Conservation (phyloP, 768 basidiomycete species). For the Leucosporidium creatinivorum region DNA sequence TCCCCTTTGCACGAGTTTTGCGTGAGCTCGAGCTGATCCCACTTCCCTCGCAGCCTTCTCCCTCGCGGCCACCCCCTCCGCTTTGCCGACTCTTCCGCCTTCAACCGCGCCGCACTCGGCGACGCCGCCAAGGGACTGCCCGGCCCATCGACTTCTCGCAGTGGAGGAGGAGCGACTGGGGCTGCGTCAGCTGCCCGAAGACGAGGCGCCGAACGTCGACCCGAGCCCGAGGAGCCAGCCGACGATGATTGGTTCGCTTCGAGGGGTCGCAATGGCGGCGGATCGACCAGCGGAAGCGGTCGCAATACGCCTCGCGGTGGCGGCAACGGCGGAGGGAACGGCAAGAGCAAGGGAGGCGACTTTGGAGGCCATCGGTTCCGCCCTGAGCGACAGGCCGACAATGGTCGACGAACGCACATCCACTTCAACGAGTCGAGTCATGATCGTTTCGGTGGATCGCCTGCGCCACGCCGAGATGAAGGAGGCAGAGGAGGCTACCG, state of each 20-base stretch:
- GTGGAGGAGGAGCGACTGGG: constrained; percentile 9
- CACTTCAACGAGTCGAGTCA: constrained; percentile 11
- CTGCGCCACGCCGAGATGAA: background rate
- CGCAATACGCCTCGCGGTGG: background rate
- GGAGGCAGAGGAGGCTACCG: constrained; percentile 8
- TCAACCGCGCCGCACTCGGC: constrained; percentile 29
- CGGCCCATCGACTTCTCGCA: background rate
- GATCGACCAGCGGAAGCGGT: background rate
- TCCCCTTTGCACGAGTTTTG: too few relatives aligned
- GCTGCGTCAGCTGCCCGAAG: background rate
- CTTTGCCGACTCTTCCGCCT: constrained; percentile 24
- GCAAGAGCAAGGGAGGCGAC: background rate
- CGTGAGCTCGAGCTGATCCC: constrained; percentile 4
- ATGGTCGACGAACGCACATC: constrained; percentile 7
- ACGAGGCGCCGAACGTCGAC: background rate
- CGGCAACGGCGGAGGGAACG: background rate
- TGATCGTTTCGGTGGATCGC: constrained; percentile 3
- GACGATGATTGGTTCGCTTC: constrained; percentile 32
- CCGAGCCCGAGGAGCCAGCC: constrained; percentile 1
- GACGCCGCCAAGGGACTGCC: background rate
- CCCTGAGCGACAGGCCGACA: background rate
- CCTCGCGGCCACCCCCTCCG: constrained; percentile 28
- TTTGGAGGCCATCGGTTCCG: background rate
- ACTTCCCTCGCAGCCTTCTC: background rate
- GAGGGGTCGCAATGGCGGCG: constrained; percentile 4